Percentiles rank a stretch among this genome's conserved stretches.
Conservation (phyloP, 495 filamentous ascomycete genomes). For the Pseudevernia furfuracea region DNA sequence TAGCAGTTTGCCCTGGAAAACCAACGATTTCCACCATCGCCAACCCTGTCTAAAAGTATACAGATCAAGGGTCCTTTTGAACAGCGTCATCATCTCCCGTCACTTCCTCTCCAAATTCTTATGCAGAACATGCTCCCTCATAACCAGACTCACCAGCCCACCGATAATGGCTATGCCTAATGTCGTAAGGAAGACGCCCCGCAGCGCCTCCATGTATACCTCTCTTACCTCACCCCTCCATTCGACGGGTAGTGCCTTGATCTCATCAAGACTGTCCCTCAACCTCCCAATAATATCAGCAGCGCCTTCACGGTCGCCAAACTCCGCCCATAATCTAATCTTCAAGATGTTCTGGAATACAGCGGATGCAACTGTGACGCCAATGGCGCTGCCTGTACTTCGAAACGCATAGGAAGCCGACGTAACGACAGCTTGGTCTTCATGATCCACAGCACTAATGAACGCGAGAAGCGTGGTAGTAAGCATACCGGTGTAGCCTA, state of each 20-base stretch:
- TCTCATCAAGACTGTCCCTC: constrained; percentile 65
- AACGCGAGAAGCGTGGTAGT: constrained; percentile 60
- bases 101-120: constrained; percentile 54
- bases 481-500: constrained; percentile 58
- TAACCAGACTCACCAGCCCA: constrained; percentile 52
- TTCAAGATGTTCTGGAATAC: constrained; percentile 41
- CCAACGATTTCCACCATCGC: too few relatives aligned
- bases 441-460: constrained; percentile 60
- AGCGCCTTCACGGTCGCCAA: constrained; percentile 59
- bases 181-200: constrained; percentile 64
- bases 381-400: constrained; percentile 22
- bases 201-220: constrained; percentile 68
- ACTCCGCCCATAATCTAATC: constrained; percentile 53
- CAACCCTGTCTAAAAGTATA: too few relatives aligned
- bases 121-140: constrained; percentile 75
- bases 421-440: constrained; percentile 47
- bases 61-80: too few relatives aligned
- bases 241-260: constrained; percentile 57
- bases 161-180: constrained; percentile 55
- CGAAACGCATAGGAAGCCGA: constrained; percentile 21
- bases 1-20: too few relatives aligned
- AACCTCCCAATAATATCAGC: constrained; percentile 61
- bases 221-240: constrained; percentile 65
- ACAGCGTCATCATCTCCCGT: not conserved
- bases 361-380: constrained; percentile 31